phyloP scores from a whole-genome alignment of 306 rosid species.

The Inga oerstediana region DNA sequence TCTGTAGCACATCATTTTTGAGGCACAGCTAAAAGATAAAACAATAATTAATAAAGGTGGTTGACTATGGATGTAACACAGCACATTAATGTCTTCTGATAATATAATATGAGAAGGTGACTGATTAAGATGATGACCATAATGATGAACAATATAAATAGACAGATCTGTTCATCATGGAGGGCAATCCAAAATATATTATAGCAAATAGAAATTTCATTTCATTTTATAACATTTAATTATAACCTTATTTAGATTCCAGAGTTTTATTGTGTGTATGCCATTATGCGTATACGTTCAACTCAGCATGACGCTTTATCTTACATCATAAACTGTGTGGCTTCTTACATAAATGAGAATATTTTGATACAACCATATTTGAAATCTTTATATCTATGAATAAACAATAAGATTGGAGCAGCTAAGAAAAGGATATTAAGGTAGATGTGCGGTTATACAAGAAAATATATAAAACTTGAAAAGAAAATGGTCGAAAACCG shows the following conservation, averaged over 20 bases:
- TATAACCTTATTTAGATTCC: background rate
- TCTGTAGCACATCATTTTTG: slow-evolving; percentile 2
- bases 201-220: background rate
- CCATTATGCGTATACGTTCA: background rate
- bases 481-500: too few species aligned
- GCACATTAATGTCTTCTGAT: slow-evolving; percentile 18
- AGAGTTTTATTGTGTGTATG: background rate
- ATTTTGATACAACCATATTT: too few species aligned
- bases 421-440: too few species aligned
- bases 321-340: background rate
- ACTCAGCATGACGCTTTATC: background rate
- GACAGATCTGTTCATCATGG: background rate
- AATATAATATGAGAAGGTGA: background rate
- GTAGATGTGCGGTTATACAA: fast-evolving
- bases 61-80: background rate
- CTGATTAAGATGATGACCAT: slow-evolving; percentile 8
- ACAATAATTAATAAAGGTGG: background rate
- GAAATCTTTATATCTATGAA: too few species aligned
- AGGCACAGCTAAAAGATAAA: background rate
- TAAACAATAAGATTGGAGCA: too few species aligned
- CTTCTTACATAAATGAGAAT: background rate
- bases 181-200: background rate
- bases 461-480: too few species aligned
- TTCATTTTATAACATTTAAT: background rate
- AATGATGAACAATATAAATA: background rate